Conservation (phyloP, 2,329 filamentous ascomycete species). For the Colletotrichum chlorophyti region DNA sequence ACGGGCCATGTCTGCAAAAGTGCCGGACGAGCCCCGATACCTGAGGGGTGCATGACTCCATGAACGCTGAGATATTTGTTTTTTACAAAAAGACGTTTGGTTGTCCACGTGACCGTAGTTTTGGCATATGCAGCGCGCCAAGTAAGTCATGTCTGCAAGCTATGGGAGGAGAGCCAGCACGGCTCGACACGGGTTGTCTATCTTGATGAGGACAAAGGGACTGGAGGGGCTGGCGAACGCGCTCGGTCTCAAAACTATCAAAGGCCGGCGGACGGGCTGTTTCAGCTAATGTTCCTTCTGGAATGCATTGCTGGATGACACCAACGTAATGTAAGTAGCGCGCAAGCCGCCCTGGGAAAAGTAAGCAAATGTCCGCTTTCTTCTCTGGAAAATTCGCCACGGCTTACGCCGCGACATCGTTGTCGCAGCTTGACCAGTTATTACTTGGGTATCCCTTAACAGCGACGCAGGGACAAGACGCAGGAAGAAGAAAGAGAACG, state of each 20-base stretch:
- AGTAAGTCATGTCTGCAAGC: too few species aligned
- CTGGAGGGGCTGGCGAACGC: neutral
- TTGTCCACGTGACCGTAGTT: too few species aligned
- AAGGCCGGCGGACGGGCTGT: conserved; percentile 5
- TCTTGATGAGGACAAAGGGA: neutral
- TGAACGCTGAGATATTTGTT: too few species aligned
- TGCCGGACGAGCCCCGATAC: too few species aligned
- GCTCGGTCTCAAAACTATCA: conserved; percentile 17
- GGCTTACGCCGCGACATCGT: neutral
- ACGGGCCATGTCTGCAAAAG: too few species aligned
- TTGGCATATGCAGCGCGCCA: too few species aligned
- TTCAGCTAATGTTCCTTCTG: conserved; percentile 23
- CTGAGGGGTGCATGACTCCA: too few species aligned
- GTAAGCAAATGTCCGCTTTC: conserved; percentile 7
- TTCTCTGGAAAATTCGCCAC: neutral
- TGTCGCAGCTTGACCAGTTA: neutral
- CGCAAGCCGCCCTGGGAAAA: neutral
- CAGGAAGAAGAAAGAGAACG: neutral
- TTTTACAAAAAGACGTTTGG: too few species aligned
- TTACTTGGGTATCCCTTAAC: neutral
- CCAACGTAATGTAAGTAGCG: neutral
- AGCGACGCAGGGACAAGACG: neutral
- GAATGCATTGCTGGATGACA: neutral
- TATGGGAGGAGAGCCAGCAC: too few species aligned
- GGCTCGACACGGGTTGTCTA: too few species aligned